Base-by-base conservation (phyloP, 306 rosid species). In the Vigna radiata region DNA sequence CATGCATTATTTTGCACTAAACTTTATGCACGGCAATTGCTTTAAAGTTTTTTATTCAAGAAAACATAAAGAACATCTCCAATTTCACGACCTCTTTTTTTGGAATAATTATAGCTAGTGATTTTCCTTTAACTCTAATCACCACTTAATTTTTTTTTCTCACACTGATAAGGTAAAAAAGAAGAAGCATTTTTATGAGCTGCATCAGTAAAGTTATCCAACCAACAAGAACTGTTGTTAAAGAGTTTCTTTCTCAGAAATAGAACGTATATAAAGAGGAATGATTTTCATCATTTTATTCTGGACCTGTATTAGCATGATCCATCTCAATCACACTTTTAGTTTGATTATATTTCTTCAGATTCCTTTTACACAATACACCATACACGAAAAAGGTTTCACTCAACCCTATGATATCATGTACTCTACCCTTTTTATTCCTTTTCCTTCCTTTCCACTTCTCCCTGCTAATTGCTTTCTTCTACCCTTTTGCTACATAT, bases 301-400 rank as follows among this genome's bases (percentile, higher is more conserved):
- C 53, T 41, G 71, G 36, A 41, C 18, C 71, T 41, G 71, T 66
- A 41, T 66, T 41, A 66, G 71, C 18, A 4, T 19, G 71, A 66
- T 66, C 50, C 53, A 66, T 66, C 71, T 43, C 71, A 66, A 66
- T 66, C 71, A 66, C 53, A 19, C 71, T 66, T 66, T 41, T 41
- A 43, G 53, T 6, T 41, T 66, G 11, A 66, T 66, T 66, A 12
- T 44, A 12, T 44, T 41, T 39, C 70, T 65, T 65, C 17, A 4
- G 31, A 65, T 65, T 39, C 70, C 41, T 41, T 66, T 66, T 6
- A 66, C 71, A 66, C 71, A 66, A 66, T 43, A 41, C 53, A 66
- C 29, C 53, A 18, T 66, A 66, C 44, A 66, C n/a, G 33, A 43
- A 41, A 66, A 66, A 66, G 71, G 71, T 66, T 41, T 66, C 33